A percentile compares a stretch with the other conserved stretches of the same genome.
phyloP scores from a whole-genome alignment of 352 stramenopile species.

The Phytophthora macrochlamydospora region DNA sequence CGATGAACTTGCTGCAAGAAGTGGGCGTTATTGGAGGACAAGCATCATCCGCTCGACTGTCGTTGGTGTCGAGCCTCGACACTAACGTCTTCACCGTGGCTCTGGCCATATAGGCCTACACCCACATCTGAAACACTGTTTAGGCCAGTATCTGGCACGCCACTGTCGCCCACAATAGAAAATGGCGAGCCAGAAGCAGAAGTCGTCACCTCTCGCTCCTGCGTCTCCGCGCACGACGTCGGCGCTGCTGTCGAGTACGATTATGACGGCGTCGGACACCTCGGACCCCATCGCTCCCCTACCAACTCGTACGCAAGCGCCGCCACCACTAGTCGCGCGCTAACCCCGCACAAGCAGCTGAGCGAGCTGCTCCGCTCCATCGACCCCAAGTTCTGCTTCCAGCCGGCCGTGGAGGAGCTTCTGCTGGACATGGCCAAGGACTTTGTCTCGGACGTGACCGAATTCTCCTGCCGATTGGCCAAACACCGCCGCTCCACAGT shows the following conservation, averaged over 20 bases:
- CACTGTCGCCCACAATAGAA: not conserved
- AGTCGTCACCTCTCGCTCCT: constrained; percentile 7
- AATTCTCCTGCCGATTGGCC: constrained; percentile 63
- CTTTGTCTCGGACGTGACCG: constrained; percentile 80
- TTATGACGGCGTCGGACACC: constrained; percentile 8
- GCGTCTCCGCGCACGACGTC: constrained; percentile 18
- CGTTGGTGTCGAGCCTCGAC: too few species aligned
- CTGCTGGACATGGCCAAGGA: constrained; percentile 83
- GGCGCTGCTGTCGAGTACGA: constrained; percentile 16
- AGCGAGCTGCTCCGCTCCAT: constrained; percentile 70
- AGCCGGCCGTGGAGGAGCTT: constrained; percentile 81
- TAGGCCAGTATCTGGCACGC: too few species aligned
- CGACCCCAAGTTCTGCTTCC: constrained; percentile 75
- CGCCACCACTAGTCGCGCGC: constrained; percentile 50
- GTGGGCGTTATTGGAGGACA: too few species aligned
- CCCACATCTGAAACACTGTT: too few species aligned
- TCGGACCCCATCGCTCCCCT: constrained; percentile 36
- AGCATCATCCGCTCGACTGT: too few species aligned
- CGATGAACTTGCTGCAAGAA: too few species aligned
- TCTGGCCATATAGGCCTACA: too few species aligned
- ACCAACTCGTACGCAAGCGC: constrained; percentile 46
- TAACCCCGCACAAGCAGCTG: constrained; percentile 76
- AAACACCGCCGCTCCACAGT: constrained; percentile 82
- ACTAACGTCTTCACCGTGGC: too few species aligned
- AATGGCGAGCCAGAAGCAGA: constrained; percentile 39